phyloP scores from a whole-genome alignment of 306 rosid species.

The Gleditsia sinensis region DNA sequence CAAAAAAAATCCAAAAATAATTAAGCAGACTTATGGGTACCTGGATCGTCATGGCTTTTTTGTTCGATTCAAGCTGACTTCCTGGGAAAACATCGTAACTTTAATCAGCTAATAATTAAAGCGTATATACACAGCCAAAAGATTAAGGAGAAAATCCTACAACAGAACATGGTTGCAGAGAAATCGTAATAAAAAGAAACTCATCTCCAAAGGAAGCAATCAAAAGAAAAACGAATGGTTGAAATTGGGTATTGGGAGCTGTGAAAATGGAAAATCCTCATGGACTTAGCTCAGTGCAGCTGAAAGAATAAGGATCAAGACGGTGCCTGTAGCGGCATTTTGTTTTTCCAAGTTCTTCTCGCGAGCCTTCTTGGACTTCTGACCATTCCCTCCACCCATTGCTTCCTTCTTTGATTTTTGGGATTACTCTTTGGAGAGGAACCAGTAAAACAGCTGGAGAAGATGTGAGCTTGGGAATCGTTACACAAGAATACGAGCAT shows the following conservation, averaged over 20 bases:
- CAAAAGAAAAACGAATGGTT: background rate
- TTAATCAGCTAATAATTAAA: background rate
- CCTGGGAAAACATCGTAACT: background rate
- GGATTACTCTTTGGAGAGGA: too few relatives aligned
- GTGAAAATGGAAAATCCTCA: background rate
- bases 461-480: too few relatives aligned
- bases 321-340: background rate
- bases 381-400: constrained; percentile 22
- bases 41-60: constrained; percentile 26
- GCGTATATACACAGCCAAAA: background rate
- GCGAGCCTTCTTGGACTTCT: constrained; percentile 25
- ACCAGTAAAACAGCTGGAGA: too few relatives aligned
- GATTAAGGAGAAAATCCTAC: background rate
- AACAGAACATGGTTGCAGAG: background rate
- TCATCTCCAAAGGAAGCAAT: background rate
- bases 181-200: background rate
- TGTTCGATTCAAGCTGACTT: constrained; percentile 27
- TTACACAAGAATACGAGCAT: background rate
- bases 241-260: background rate
- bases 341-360: constrained; percentile 8
- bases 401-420: background rate
- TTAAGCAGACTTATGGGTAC: background rate
- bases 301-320: background rate
- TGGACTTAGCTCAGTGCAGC: too few relatives aligned
- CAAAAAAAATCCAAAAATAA: background rate